phyloP scores from a whole-genome alignment of 352 stramenopile genomes.

The Saprolegnia diclina region DNA sequence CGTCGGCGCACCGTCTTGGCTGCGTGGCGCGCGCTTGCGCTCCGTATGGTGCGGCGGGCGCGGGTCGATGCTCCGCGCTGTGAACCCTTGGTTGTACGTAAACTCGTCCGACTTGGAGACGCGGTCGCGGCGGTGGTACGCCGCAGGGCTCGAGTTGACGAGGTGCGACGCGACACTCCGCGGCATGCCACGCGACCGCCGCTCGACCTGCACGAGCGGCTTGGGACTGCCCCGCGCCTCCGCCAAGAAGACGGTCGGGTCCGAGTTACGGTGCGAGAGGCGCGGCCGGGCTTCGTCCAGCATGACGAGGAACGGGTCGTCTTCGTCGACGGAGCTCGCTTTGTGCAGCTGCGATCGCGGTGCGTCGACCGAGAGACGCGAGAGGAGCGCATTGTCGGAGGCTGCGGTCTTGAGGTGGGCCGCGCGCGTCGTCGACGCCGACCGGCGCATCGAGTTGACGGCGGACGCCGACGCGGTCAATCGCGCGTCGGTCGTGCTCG shows the following conservation, averaged over 20 bases:
- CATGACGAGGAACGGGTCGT: background rate
- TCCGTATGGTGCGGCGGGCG: background rate
- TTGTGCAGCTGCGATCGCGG: background rate
- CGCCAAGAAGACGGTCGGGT: background rate
- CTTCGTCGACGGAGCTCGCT: background rate
- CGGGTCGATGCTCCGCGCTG: constrained; percentile 1
- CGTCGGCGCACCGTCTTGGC: background rate
- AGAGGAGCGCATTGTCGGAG: background rate
- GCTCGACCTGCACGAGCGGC: background rate
- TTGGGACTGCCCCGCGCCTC: background rate
- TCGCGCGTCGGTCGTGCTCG: background rate
- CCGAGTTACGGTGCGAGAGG: background rate
- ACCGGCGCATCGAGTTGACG: background rate
- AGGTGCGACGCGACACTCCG: background rate
- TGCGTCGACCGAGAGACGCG: background rate
- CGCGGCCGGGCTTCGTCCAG: background rate
- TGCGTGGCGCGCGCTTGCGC: background rate
- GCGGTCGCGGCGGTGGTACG: background rate
- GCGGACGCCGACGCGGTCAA: background rate
- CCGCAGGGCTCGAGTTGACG: background rate
- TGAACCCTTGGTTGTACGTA: constrained; percentile 14
- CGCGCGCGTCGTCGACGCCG: background rate
- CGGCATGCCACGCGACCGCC: background rate
- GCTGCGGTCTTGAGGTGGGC: background rate
- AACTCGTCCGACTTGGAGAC: constrained; percentile 1